These are phyloP conservation scores for Wickerhamomyces subpelliculosus DNA, from an alignment of 805 yeast species.

Conservation along the genomic window DNA sequence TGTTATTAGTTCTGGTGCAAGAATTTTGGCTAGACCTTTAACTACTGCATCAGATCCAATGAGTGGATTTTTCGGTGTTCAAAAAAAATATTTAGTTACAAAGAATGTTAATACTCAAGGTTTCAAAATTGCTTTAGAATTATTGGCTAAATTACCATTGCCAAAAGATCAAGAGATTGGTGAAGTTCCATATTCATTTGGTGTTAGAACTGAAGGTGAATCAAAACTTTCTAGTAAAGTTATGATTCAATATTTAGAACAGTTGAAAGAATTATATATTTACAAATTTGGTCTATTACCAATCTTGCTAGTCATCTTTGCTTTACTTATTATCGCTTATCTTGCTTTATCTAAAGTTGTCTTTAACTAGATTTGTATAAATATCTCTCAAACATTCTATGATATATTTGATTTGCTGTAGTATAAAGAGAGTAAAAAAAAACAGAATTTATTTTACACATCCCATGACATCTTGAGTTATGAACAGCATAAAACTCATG, in stretches of 20 bases:
- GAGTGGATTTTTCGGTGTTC: slow-evolving; percentile 47
- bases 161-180: slow-evolving; percentile 32
- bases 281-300: slow-evolving; percentile 37
- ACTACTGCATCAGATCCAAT: slow-evolving; percentile 48
- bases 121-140: slow-evolving; percentile 43
- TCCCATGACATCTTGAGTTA: too few species aligned
- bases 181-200: slow-evolving; percentile 44
- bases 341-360: slow-evolving; percentile 21
- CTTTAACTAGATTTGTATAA: too few species aligned
- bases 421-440: too few species aligned
- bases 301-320: slow-evolving; percentile 25
- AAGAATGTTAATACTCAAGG: slow-evolving; percentile 34
- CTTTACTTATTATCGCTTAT: slow-evolving; percentile 23
- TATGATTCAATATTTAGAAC: slow-evolving; percentile 39
- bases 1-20: slow-evolving; percentile 41
- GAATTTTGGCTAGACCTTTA: slow-evolving; percentile 41
- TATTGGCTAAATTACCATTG: slow-evolving; percentile 39
- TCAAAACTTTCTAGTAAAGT: slow-evolving; percentile 43
- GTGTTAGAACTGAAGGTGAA: slow-evolving; percentile 49
- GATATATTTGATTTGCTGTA: too few species aligned
- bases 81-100: slow-evolving; percentile 36
- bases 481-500: too few species aligned
- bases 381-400: too few species aligned
- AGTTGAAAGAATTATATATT: slow-evolving; percentile 38
- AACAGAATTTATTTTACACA: too few species aligned